Conservation (phyloP, 208 protist genomes). For the Crithidia sp. region DNA sequence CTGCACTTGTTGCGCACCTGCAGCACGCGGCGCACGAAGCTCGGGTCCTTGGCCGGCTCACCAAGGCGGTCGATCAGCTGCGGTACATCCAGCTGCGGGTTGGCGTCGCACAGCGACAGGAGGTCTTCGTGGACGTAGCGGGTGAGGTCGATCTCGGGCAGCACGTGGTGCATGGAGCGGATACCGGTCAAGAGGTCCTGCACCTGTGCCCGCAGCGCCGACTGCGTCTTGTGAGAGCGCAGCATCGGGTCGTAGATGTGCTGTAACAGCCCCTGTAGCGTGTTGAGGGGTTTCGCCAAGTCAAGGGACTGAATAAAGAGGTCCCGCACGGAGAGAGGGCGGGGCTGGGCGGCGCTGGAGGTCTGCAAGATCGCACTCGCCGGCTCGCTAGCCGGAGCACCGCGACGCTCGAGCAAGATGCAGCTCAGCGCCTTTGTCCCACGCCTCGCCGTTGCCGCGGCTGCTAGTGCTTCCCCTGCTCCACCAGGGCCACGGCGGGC, state of each 20-base stretch:
- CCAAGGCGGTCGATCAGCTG: constrained; percentile 80
- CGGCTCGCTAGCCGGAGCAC: not conserved
- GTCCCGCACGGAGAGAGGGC: constrained; percentile 50
- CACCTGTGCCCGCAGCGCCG: constrained; percentile 56
- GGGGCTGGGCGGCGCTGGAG: not conserved
- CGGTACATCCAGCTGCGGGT: constrained; percentile 64
- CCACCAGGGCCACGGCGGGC: not conserved
- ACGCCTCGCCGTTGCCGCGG: not conserved
- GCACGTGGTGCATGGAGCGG: constrained; percentile 48
- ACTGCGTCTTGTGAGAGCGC: constrained; percentile 42
- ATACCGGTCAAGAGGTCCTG: constrained; percentile 82
- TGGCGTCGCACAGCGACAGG: constrained; percentile 66
- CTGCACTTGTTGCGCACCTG: constrained; percentile 69
- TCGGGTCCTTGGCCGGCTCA: constrained; percentile 52
- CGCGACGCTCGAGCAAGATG: constrained; percentile 29
- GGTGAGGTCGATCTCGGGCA: constrained; percentile 70
- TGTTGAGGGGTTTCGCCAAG: constrained; percentile 56
- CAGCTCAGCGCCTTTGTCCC: constrained; percentile 30
- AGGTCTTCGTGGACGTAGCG: constrained; percentile 78
- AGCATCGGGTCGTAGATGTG: constrained; percentile 81
- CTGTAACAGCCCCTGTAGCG: constrained; percentile 64
- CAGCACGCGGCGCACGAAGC: constrained; percentile 68
- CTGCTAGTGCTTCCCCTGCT: not conserved
- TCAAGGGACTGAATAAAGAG: constrained; percentile 75
- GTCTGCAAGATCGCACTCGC: too few relatives aligned